Conservation (phyloP, 345 rosid genomes). For the Citrus glauca region DNA sequence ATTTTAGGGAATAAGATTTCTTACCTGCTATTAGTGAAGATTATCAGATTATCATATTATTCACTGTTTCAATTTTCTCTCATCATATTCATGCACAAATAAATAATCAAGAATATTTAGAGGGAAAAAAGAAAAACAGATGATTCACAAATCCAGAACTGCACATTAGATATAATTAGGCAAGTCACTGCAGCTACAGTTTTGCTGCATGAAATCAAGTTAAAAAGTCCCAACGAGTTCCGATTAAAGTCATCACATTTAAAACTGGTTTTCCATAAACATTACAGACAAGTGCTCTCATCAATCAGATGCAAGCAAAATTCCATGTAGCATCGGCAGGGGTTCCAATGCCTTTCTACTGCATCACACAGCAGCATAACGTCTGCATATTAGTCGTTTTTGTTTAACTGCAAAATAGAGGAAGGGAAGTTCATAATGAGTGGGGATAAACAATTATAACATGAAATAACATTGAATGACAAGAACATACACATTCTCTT, state of each 20-base stretch:
- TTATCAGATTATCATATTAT: too few species aligned
- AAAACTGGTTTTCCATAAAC: conserved; percentile 15
- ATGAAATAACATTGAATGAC: background rate
- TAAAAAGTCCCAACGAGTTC: conserved; percentile 21
- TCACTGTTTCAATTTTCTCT: too few species aligned
- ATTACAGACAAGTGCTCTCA: conserved; percentile 23
- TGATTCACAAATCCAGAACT: conserved; percentile 31
- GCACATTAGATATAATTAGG: conserved; percentile 45
- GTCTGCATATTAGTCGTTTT: background rate
- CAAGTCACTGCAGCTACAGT: conserved; percentile 34
- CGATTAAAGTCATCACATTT: conserved; percentile 27
- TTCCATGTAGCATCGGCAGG: conserved; percentile 28
- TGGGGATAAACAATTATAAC: conserved; percentile 5
- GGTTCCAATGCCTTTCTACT: conserved; percentile 27
- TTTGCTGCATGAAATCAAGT: conserved; percentile 36
- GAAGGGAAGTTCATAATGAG: background rate
- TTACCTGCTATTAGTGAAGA: too few species aligned
- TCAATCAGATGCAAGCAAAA: conserved; percentile 33
- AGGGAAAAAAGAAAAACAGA: background rate
- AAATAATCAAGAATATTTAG: too few species aligned
- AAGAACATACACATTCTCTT: too few species aligned
- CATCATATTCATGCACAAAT: too few species aligned
- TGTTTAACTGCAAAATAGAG: conserved; percentile 42
- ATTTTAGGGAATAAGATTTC: too few species aligned
- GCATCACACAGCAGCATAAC: conserved; percentile 21